Evolutionary conservation across 495 filamentous ascomycete genomes (phyloP), one percentile per base, ranked within the genome.

Genomic region (Clavariopsis aquatica): DNA sequence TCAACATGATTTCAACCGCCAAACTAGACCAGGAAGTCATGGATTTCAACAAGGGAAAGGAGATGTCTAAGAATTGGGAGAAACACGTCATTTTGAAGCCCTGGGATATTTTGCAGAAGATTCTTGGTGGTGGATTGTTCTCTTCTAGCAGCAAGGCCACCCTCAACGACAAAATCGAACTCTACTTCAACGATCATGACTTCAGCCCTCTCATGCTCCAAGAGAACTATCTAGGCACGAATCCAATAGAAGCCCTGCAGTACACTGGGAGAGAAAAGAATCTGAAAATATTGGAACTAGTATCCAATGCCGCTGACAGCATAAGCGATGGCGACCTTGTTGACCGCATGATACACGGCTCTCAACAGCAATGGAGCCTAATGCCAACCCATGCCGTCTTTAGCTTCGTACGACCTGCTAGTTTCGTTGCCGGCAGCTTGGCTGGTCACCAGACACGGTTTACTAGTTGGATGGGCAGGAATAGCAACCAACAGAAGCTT

Each of bases 181-280:
- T 99, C 1, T 99, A 99, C 76, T 99, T 99, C 82, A 96, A 98
- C 72, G 94, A 99, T 68, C 93, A 97, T 69, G 94, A 99, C 69
- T 93, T 97, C 75, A 96, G 90, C 71, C 90, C 87, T 69, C 76
- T 99, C 54, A 98, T 99, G 95, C 84, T 99, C 62, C 93, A 99
- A 73, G 94, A 99, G 75, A 98, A 99, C 69, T 99, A 98, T 69
- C 79, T 99, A 2, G 87, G 84, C 57, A 92, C 92, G 0, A 88
- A 82, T 47, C 95, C 93, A 15, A 80, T 83, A 9, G 80, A 83
- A 12, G 76, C 90, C 1, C 80, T 74, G 49, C 74, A 77, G 26
- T 85, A 85, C 62, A 73, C 75, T 1, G 87, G 86, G 19, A 84
- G 82, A 66, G 86, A 92, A 73, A 79, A 83, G 41, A 88, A 84